Evolutionary conservation across 2,329 filamentous ascomycete genomes (phyloP).

Genomic region (Hyphodiscus sp.): DNA sequence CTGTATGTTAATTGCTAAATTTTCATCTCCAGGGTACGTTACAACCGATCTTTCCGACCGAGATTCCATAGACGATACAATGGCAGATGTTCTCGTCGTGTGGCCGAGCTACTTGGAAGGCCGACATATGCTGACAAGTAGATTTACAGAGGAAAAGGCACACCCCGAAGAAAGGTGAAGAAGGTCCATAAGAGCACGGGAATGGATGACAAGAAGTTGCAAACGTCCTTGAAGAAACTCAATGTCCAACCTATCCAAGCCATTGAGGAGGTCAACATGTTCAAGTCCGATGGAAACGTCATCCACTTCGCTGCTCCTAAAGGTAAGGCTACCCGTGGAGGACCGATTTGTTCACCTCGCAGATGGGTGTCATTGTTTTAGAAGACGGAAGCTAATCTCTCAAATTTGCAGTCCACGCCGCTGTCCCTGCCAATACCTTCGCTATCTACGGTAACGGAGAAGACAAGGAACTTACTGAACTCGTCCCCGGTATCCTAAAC

Average conservation of each 20-base stretch:
- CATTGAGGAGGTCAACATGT: conserved; percentile 99
- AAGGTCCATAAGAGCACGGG: conserved; percentile 88
- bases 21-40: conserved; percentile 19
- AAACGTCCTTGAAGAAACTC: conserved; percentile 95
- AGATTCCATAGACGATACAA: not conserved
- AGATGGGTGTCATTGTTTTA: not conserved
- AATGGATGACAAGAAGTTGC: conserved; percentile 99
- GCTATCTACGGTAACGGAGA: conserved; percentile 98
- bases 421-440: conserved; percentile 97
- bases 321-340: conserved; percentile 47
- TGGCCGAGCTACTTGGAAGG: conserved; percentile 22
- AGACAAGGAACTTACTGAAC: conserved; percentile 99
- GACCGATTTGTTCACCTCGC: not conserved
- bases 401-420: conserved; percentile 71
- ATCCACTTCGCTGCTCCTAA: conserved; percentile 98
- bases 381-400: conserved; percentile 1
- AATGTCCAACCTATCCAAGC: conserved; percentile 99
- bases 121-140: not conserved
- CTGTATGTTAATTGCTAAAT: conserved; percentile 10
- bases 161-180: conserved; percentile 96
- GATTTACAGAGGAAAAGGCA: conserved; percentile 76
- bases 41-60: not conserved
- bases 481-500: conserved; percentile 98
- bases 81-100: not conserved
- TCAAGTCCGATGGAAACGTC: conserved; percentile 99